phyloP scores from a whole-genome alignment of 2,329 filamentous ascomycete species.

The Claviceps monticola region DNA sequence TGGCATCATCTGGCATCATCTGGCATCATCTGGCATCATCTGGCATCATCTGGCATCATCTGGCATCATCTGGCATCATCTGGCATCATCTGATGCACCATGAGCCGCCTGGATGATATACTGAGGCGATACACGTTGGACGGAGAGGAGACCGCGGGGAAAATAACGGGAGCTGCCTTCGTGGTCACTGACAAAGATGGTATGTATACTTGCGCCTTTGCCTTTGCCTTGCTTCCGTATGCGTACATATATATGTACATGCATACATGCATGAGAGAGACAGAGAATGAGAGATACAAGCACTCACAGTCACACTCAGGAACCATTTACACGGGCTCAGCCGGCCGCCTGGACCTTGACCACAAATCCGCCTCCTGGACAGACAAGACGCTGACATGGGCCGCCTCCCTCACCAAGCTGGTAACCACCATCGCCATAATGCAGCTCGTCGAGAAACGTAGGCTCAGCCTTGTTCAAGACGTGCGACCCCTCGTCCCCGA shows the following conservation, averaged over 20 bases:
- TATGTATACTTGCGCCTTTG: constrained; percentile 1
- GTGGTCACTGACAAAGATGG: constrained; percentile 20
- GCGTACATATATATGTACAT: neutral
- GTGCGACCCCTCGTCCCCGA: constrained; percentile 20
- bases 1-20: too few species aligned
- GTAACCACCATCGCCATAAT: constrained; percentile 23
- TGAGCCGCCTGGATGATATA: constrained; percentile 17
- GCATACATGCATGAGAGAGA: neutral
- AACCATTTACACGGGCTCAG: constrained; percentile 21
- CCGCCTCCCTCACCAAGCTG: constrained; percentile 32
- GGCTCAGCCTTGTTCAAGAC: constrained; percentile 23
- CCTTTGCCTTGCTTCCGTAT: neutral
- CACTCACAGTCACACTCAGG: constrained; percentile 9
- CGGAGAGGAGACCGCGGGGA: constrained; percentile 16
- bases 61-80: too few species aligned
- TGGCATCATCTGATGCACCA: constrained; percentile 3
- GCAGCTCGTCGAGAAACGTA: constrained; percentile 24
- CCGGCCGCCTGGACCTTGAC: constrained; percentile 22
- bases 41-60: too few species aligned
- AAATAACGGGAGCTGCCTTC: constrained; percentile 24
- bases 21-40: too few species aligned
- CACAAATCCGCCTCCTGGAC: constrained; percentile 17
- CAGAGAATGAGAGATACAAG: too few species aligned
- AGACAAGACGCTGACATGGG: constrained; percentile 20
- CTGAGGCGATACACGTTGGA: constrained; percentile 16